Base-by-base conservation (phyloP, 2,329 filamentous ascomycete genomes). In the Alternaria dauci region DNA sequence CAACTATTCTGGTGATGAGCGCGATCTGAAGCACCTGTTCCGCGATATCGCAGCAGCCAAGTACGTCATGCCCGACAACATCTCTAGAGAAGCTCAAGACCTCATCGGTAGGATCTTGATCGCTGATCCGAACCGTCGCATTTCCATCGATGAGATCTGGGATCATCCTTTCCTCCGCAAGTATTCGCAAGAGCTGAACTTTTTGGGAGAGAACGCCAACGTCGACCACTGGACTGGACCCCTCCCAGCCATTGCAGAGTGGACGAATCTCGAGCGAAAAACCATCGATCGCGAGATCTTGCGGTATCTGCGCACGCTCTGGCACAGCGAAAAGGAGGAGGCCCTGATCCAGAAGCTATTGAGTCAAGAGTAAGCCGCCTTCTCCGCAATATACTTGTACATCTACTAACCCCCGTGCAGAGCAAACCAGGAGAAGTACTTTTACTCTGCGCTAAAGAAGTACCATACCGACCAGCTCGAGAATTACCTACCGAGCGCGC, bases 361-460 rank as follows among this genome's bases (percentile, higher is more conserved):
- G 54, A 81, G 77, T 67, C 71, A 78, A 43, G 81, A 84, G 69
- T 79, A 76, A 76, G 77, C 68, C 28, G 20, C 34, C 12, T 8
- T 16, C 12, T 12, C n/a, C 14, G 30, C 23, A 8, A 5, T 5
- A 23, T 20, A 6, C 12, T 28, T 26, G 43, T 11, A 23, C 20
- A 46, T 23, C 11, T 38, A 36, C 55, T 55, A 42, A 57, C 55
- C 62, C 41, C 58, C n/a, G 32, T 32, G 25, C 60, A 94, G 91
- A 65, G 83, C 87, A 5, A 98, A 96, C 66, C 92, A 97, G 56
- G 93, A 97, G 75, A 96, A 97, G 74, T 86, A 94, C 67, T 97
- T 98, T 78, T 99, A 98, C 78, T 91, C 89, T 79, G 86, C 96
- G 20, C 85, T 99, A 8, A 81, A 90, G 66, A 91, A 90, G 76